Base-by-base conservation (phyloP, 2,329 filamentous ascomycete genomes). In the Stagonosporopsis tanaceti region DNA sequence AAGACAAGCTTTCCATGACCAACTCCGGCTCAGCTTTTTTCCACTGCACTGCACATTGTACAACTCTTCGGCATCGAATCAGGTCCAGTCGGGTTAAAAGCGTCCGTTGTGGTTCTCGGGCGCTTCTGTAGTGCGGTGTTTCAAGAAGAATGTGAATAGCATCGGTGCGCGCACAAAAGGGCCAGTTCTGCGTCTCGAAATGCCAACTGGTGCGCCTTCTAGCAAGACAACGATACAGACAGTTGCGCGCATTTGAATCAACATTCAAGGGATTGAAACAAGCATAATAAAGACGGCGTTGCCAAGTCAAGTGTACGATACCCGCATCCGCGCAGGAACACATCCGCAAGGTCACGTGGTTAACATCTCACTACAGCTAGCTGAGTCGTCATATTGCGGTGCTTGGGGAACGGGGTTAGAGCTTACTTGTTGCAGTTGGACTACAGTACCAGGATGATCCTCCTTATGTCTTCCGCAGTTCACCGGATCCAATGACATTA, bases 1-100 rank as follows among this genome's bases (percentile, higher is more conserved):
- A 48, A n/a, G 27, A 27, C 24, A 57, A 57, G 54, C 54, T 45
- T 53, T 51, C 25, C 6, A 28, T 30, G 38, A 27, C 44, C 27
- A 20, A 14, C 6, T 34, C 27, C 38, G 48, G 54, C 30, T 48
- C 38, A 53, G 38, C 30, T 28, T 47, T 57, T 44, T 48, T 45
- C 54, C 54, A 40, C 54, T 20, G 25, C 12, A 34, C 14, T 5
- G 32, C 32, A 34, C 20, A 22, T 20, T 20, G 14, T 14, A 35
- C 20, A 17, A 27, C 7, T 22, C n/a, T 39, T 39, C 20, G 25
- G 25, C 39, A 48, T 22, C 32, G 25, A 6, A 12, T 6, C 14
- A n/a, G 38, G 15, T 30, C 17, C 32, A n/a, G 20, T 6, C 6
- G 35, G 22, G 9, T 6, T 39, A 15, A 39, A 11, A 5, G 30